A percentile compares a stretch with the other conserved stretches of the same genome.
Conservation (phyloP, 2,329 filamentous ascomycete genomes). For the Phialemoniopsis sp. region DNA sequence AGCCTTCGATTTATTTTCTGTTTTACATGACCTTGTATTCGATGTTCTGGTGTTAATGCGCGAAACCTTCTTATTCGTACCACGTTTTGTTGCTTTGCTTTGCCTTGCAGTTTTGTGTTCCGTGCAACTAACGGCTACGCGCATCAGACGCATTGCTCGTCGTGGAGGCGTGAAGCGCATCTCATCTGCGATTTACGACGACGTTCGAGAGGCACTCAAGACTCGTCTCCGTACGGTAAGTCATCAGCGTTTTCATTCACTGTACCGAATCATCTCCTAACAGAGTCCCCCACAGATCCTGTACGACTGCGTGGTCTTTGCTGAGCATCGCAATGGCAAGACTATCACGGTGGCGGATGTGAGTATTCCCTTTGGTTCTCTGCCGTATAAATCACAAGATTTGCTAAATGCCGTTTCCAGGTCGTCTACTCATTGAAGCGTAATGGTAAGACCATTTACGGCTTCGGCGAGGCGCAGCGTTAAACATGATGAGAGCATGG, state of each 20-base stretch:
- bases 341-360: constrained; percentile 62
- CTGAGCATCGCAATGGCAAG: constrained; percentile 52
- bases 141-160: constrained; percentile 61
- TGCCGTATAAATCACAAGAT: background rate
- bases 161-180: constrained; percentile 77
- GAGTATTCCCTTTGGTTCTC: constrained; percentile 16
- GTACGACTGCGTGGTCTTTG: constrained; percentile 39
- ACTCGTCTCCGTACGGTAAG: constrained; percentile 42
- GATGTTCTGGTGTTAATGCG: too few relatives aligned
- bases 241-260: too few relatives aligned
- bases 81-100: too few relatives aligned
- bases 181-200: constrained; percentile 59
- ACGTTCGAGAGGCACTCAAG: constrained; percentile 49
- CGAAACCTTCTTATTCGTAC: too few relatives aligned
- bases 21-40: background rate
- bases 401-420: constrained; percentile 24
- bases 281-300: constrained; percentile 49
- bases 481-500: constrained; percentile 1
- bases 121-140: background rate
- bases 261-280: too few relatives aligned
- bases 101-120: background rate
- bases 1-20: too few relatives aligned
- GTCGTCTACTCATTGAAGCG: constrained; percentile 47
- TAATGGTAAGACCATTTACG: constrained; percentile 51
- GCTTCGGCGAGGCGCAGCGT: constrained; percentile 36